Base-by-base conservation (phyloP, 371 early-diverging fungal species). In the Encephalitozoon intestinalis region DNA sequence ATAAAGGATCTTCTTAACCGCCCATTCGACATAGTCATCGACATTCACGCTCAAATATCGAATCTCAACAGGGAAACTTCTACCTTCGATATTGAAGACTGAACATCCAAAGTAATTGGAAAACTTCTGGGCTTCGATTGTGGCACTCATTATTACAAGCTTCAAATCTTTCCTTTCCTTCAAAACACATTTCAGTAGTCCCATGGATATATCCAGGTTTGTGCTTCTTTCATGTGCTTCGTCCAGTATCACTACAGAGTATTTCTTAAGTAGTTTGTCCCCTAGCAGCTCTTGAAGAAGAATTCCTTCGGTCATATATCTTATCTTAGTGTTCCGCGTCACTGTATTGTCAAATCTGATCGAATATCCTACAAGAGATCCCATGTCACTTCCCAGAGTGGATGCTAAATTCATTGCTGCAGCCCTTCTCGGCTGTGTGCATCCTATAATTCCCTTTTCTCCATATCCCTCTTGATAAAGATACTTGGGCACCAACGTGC, bases 81-180 rank as follows among this genome's bases (percentile, higher is more conserved):
- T 84, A 21, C 92, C 92, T 8, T 91, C 90, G 7, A 93, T 89
- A 30, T 87, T 81, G 0, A 93, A 23, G 75, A 0, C 89, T 87
- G 63, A 90, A 88, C 31, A 89, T 88, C 78, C 85, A 44, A 92
- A 92, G 80, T 91, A 92, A 4, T 73, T 63, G 0, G 87, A 83
- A 54, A 92, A 90, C 8, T 87, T 77, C 12, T 84, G 72, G 0
- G 89, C 85, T 46, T 92, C 89, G 0, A 91, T 85, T 0, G 92
- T 91, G 0, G 92, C 92, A 79, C 91, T 90, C 92, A 92, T 89
- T 40, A 89, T 86, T 84, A 89, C 89, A 15, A 76, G 25, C 25
- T 70, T 76, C 34, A 81, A 30, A 49, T 77, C 75, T 46, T n/a
- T 28, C 43, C 80, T 67, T 64, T 63, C 66, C 41, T 75, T 21